Evolutionary conservation across 305 asterid species (phyloP).

Genomic region (Fraxinus xanthoxyloides): DNA sequence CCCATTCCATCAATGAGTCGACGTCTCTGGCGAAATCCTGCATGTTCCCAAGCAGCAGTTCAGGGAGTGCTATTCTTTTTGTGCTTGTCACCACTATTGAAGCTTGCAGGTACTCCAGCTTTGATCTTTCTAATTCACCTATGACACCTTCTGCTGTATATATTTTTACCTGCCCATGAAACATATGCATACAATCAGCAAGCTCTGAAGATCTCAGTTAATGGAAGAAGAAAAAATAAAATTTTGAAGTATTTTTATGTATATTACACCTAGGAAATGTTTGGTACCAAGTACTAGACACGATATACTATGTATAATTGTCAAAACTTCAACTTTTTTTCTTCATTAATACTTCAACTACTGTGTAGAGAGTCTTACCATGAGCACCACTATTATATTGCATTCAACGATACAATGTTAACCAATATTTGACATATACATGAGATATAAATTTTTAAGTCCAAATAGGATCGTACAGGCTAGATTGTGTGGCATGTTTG

Average conservation of each 20-base stretch:
- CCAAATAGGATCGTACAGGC: background rate
- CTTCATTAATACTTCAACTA: background rate
- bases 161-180: constrained; percentile 59
- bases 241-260: background rate
- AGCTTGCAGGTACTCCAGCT: constrained; percentile 73
- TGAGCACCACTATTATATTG: background rate
- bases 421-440: background rate
- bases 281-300: background rate
- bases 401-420: background rate
- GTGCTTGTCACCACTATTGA: constrained; percentile 58
- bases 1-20: constrained; percentile 66
- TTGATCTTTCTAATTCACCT: constrained; percentile 63
- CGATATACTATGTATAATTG: background rate
- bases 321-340: background rate
- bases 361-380: background rate
- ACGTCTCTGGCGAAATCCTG: constrained; percentile 51
- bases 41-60: constrained; percentile 62
- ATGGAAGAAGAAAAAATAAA: background rate
- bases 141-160: constrained; percentile 72
- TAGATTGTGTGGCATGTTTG: background rate
- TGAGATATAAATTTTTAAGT: background rate
- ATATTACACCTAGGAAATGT: background rate
- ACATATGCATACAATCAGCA: background rate
- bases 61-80: constrained; percentile 63
- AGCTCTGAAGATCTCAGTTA: background rate